Percentiles rank a stretch among this genome's conserved stretches.
These are phyloP conservation scores for Calonectria ilicicola DNA, from an alignment of 2,329 filamentous ascomycete genomes.

Conservation along the genomic window DNA sequence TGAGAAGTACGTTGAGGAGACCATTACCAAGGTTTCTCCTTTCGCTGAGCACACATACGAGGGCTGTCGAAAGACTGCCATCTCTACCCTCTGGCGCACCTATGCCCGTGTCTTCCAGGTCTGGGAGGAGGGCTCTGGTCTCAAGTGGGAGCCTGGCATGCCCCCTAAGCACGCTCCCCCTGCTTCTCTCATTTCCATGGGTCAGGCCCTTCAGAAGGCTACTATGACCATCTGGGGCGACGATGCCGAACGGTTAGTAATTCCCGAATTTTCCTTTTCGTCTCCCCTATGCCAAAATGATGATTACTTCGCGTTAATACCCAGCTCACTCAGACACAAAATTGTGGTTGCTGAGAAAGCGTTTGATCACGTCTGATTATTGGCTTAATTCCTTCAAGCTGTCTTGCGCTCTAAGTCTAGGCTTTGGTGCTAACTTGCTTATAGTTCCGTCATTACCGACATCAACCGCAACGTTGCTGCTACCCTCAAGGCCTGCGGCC, in stretches of 20 bases:
- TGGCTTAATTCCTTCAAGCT: constrained; percentile 37
- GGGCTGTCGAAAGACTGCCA: constrained; percentile 90
- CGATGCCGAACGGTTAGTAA: constrained; percentile 91
- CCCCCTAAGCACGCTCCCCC: constrained; percentile 85
- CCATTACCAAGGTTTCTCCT: constrained; percentile 82
- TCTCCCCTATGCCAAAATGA: constrained; percentile 67
- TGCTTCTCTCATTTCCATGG: constrained; percentile 84
- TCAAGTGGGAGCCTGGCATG: constrained; percentile 91
- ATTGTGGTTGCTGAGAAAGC: constrained; percentile 91
- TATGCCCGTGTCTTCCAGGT: constrained; percentile 92
- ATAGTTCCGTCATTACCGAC: constrained; percentile 88
- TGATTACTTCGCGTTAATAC: constrained; percentile 92
- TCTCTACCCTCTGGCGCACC: constrained; percentile 92
- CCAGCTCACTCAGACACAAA: constrained; percentile 99
- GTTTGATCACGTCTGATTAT: constrained; percentile 55
- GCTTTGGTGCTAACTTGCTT: constrained; percentile 55
- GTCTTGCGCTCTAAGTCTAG: constrained; percentile 31
- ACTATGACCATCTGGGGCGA: constrained; percentile 90
- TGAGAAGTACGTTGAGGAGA: constrained; percentile 88
- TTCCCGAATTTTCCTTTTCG: constrained; percentile 23
- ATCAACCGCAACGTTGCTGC: constrained; percentile 95
- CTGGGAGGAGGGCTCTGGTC: constrained; percentile 78
- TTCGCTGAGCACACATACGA: constrained; percentile 92
- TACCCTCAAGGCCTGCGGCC: constrained; percentile 90
- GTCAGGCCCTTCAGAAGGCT: constrained; percentile 84